Percentiles rank a stretch among this genome's conserved stretches.
Conservation (phyloP, 805 yeast genomes). For the Saccharomyces jurei region DNA sequence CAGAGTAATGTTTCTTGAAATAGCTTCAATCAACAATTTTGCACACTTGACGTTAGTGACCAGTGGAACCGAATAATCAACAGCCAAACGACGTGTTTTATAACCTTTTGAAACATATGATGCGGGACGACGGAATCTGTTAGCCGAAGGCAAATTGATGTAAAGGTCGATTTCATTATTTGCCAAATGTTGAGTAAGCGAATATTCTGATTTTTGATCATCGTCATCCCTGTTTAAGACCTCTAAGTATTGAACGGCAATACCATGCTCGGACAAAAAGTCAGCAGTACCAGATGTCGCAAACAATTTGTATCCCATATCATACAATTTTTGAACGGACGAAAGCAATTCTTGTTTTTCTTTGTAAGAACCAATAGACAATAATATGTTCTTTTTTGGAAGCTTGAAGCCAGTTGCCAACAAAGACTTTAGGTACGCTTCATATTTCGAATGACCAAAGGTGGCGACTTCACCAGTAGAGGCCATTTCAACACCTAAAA, state of each 20-base stretch:
- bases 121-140: constrained; percentile 98
- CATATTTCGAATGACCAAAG: constrained; percentile 92
- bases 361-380: constrained; percentile 93
- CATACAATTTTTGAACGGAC: constrained; percentile 67
- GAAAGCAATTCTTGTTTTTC: constrained; percentile 93
- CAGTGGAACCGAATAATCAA: constrained; percentile 94
- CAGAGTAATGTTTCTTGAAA: constrained; percentile 57
- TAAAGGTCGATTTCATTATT: constrained; percentile 93
- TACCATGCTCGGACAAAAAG: constrained; percentile 87
- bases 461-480: constrained; percentile 98
- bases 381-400: constrained; percentile 88
- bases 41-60: constrained; percentile 98
- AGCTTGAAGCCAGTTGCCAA: constrained; percentile 91
- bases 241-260: constrained; percentile 93
- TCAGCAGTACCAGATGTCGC: constrained; percentile 99
- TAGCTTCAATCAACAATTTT: constrained; percentile 89
- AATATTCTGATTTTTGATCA: constrained; percentile 85
- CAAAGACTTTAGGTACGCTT: constrained; percentile 91
- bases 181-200: constrained; percentile 92
- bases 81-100: constrained; percentile 98
- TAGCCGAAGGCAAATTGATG: constrained; percentile 92
- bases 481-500: constrained; percentile 97
- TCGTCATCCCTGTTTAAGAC: constrained; percentile 59
- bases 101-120: constrained; percentile 96
- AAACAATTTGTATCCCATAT: constrained; percentile 81